Conservation (phyloP, 768 basidiomycete species). For the Candolleomyces efflorescens region DNA sequence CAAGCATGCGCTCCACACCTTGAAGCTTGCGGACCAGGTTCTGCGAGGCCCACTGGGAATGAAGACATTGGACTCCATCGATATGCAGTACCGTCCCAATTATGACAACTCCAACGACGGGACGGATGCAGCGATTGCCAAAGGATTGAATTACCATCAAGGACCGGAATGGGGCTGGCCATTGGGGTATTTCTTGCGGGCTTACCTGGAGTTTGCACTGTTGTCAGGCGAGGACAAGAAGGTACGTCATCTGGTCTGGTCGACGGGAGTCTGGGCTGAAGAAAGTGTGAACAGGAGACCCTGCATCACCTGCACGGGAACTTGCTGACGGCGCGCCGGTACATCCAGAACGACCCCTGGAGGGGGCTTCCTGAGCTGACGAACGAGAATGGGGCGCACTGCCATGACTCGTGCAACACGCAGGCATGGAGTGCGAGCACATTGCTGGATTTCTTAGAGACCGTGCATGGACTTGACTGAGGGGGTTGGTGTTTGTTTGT, state of each 20-base stretch:
- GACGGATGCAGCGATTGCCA: conserved; percentile 77
- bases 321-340: conserved; percentile 63
- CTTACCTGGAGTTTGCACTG: conserved; percentile 86
- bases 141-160: conserved; percentile 93
- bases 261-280: conserved; percentile 8
- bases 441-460: conserved; percentile 82
- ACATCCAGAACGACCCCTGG: conserved; percentile 85
- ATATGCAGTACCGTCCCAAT: conserved; percentile 83
- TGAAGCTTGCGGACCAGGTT: conserved; percentile 75
- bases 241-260: conserved; percentile 36
- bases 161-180: conserved; percentile 97
- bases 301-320: conserved; percentile 76
- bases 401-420: conserved; percentile 85
- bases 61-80: conserved; percentile 89
- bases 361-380: conserved; percentile 92
- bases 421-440: conserved; percentile 98
- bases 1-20: conserved; percentile 71
- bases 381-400: conserved; percentile 78
- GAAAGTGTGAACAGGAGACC: conserved; percentile 39
- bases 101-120: conserved; percentile 96
- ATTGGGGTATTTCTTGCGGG: conserved; percentile 90
- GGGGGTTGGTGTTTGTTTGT: conserved; percentile 1
- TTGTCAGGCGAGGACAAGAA: conserved; percentile 60
- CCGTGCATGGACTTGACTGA: conserved; percentile 45
- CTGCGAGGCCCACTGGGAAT: conserved; percentile 91